Evolutionary conservation across 1,284 basidiomycete genomes (phyloP).

Genomic region (Athelia psychrophila): DNA sequence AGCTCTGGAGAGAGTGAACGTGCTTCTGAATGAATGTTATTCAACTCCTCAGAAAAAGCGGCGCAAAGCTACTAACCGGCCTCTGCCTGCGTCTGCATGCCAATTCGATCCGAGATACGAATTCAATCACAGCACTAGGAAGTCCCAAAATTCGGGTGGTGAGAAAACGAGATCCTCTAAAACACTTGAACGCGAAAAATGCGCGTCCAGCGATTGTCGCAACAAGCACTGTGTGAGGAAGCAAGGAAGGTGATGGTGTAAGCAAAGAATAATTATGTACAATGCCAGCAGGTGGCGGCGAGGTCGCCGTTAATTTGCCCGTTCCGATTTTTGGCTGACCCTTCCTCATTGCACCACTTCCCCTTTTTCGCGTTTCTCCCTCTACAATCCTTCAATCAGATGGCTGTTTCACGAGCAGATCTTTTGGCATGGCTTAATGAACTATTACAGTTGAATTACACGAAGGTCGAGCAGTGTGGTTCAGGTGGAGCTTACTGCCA

Average conservation of each 20-base stretch:
- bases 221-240: not conserved
- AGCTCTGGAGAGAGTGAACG: not conserved
- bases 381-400: not conserved
- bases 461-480: slow-evolving; percentile 94
- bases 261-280: not conserved
- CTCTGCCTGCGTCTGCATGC: not conserved
- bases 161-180: not conserved
- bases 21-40: not conserved
- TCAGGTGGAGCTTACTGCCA: slow-evolving; percentile 90
- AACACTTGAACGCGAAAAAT: not conserved
- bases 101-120: not conserved
- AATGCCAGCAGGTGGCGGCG: too few species aligned
- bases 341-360: not conserved
- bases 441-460: slow-evolving; percentile 87
- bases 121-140: not conserved
- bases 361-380: not conserved
- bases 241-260: not conserved
- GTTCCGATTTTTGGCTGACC: not conserved
- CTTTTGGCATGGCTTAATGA: slow-evolving; percentile 94
- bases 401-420: slow-evolving; percentile 73
- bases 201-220: too few species aligned
- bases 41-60: not conserved
- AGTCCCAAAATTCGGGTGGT: not conserved
- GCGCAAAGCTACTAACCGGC: not conserved
- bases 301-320: not conserved